Evolutionary conservation across 345 rosid genomes (phyloP).

Genomic region (Syzygium aqueum): DNA sequence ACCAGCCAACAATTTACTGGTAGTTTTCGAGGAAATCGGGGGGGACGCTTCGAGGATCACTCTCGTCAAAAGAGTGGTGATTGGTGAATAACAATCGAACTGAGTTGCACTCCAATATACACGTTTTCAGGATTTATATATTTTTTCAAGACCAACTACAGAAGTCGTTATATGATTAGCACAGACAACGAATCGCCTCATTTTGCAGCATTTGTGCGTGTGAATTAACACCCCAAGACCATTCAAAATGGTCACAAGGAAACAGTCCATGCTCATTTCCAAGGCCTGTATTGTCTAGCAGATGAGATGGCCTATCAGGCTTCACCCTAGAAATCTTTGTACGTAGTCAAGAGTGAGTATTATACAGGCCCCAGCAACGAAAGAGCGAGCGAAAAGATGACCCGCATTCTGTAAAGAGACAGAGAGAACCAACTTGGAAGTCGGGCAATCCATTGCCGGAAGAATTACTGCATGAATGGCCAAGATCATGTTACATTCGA

Average conservation of each 20-base stretch:
- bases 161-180: neutral
- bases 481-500: neutral
- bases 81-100: neutral
- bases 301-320: neutral
- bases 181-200: neutral
- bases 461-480: neutral
- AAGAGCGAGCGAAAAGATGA: neutral
- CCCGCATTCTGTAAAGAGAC: neutral
- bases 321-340: neutral
- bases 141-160: neutral
- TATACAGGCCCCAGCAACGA: neutral
- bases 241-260: neutral
- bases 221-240: neutral
- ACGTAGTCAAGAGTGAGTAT: neutral
- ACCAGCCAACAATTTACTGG: constrained; percentile 27
- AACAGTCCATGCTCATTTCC: neutral
- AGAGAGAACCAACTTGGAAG: neutral
- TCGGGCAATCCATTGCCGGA: neutral
- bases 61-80: constrained; percentile 31
- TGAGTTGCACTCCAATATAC: neutral
- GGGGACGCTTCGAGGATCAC: constrained; percentile 40
- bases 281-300: neutral
- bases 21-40: constrained; percentile 49
- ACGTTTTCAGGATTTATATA: neutral
- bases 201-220: neutral